phyloP scores from a whole-genome alignment of 495 filamentous ascomycete genomes.

The Aspergillus asperescens region DNA sequence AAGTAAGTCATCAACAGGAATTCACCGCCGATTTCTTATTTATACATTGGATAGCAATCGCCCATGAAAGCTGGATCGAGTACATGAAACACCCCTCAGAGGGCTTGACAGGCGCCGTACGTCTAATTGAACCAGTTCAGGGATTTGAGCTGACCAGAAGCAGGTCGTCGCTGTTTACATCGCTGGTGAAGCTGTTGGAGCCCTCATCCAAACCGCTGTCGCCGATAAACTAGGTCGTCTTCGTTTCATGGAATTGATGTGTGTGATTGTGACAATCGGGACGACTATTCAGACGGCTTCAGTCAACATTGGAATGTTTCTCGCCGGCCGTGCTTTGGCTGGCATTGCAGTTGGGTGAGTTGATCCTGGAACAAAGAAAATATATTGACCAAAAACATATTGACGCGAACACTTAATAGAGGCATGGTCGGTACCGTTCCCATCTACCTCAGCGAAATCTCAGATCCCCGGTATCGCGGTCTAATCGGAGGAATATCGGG shows the following conservation, averaged over 20 bases:
- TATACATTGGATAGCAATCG: slow-evolving; percentile 40
- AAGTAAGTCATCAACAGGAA: slow-evolving; percentile 35
- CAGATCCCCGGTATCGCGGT: slow-evolving; percentile 47
- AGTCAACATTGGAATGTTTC: slow-evolving; percentile 56
- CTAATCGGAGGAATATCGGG: slow-evolving; percentile 56
- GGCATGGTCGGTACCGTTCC: slow-evolving; percentile 54
- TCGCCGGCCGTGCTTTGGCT: slow-evolving; percentile 51
- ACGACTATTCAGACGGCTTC: slow-evolving; percentile 52
- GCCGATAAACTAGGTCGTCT: slow-evolving; percentile 54
- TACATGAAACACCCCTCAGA: slow-evolving; percentile 53
- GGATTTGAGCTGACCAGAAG: not conserved
- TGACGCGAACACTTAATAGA: slow-evolving; percentile 17
- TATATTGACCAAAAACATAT: not conserved
- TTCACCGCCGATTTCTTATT: not conserved
- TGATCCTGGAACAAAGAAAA: not conserved
- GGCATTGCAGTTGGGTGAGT: slow-evolving; percentile 51
- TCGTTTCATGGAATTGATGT: slow-evolving; percentile 55
- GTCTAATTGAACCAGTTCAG: not conserved
- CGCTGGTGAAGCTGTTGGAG: slow-evolving; percentile 52
- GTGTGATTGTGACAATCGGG: slow-evolving; percentile 53
- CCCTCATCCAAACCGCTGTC: slow-evolving; percentile 48
- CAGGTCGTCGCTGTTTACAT: slow-evolving; percentile 56
- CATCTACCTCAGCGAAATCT: slow-evolving; percentile 56
- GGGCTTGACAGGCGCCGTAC: slow-evolving; percentile 52
- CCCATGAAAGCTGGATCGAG: slow-evolving; percentile 55